Base-by-base conservation (phyloP, 352 stramenopile genomes). In the Plasmopara muralis region DNA sequence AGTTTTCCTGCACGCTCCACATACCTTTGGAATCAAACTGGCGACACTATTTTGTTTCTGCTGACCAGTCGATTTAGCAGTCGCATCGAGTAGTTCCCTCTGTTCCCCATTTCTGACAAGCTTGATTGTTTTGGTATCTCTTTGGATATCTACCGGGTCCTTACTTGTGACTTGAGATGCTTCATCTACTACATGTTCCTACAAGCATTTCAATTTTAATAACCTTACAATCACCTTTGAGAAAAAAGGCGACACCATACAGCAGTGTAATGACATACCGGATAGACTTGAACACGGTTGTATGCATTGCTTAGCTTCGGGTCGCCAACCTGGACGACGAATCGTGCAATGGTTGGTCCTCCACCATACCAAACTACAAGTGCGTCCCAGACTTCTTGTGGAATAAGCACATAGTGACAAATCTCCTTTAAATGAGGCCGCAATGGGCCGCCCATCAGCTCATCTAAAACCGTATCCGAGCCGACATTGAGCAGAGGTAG, bases 201-300 rank as follows among this genome's bases (percentile, higher is more conserved):
- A 35, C 31, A 52, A 53, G 18, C 15, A 44, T 14, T 31, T 53
- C 31, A 14, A 9, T 43, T n/a, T 14, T 4, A 38, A 38, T 38
- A 38, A 38, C 4, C 9, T 38, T 41, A 18, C n/a, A 41, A 41
- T 16, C 2, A 18, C 33, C 13, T 38, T 5, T 5, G 2, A 9
- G 9, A 14, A 5, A 38, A 2, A 38, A 16, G 2, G 5, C 13
- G 14, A 41, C 37, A 6, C n/a, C 13, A 9, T 41, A n/a, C 8
- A 18, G n/a, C 12, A 15, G 12, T 5, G n/a, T 12, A 16, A 14
- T 41, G n/a, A 15, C 70, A n/a, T 57, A 83, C 69, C 52, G 76
- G 80, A 34, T 88, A 89, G n/a, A 91, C 64, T 20, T 90, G 62
- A n/a, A 93, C 82, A 34, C 70, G 66, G 45, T 83, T 89, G 45